Conservation (phyloP, 1,284 basidiomycete genomes). For the Marasmius sp. region DNA sequence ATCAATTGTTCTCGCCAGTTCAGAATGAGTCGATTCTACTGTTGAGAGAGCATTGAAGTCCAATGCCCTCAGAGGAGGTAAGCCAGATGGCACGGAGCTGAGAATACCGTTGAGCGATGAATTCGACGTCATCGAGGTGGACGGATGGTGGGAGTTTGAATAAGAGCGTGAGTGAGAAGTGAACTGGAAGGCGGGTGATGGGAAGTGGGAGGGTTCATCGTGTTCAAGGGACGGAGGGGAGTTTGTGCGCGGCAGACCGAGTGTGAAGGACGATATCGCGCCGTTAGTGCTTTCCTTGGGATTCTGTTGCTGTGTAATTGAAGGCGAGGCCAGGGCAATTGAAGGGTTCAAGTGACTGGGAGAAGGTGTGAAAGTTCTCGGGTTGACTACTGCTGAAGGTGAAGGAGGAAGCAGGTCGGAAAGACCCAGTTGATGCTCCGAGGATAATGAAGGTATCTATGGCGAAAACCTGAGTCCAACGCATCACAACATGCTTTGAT, state of each 20-base stretch:
- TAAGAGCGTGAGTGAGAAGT: conserved; percentile 15
- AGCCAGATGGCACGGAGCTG: conserved; percentile 28
- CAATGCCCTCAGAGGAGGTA: conserved; percentile 53
- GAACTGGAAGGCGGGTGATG: conserved; percentile 11
- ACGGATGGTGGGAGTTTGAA: conserved; percentile 11
- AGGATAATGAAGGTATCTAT: conserved; percentile 64
- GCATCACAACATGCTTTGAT: neutral
- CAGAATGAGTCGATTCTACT: conserved; percentile 65
- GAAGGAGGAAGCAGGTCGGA: conserved; percentile 77
- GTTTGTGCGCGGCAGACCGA: conserved; percentile 39
- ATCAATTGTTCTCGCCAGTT: conserved; percentile 76
- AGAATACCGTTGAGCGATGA: conserved; percentile 14
- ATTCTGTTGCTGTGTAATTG: conserved; percentile 14
- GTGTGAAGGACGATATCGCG: conserved; percentile 27
- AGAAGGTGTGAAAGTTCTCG: conserved; percentile 41
- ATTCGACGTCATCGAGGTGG: conserved; percentile 20
- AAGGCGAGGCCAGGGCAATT: conserved; percentile 14
- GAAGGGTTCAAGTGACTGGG: conserved; percentile 41
- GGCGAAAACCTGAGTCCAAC: conserved; percentile 3
- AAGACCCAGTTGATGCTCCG: conserved; percentile 68
- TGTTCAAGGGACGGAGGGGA: conserved; percentile 37
- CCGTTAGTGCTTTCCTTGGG: conserved; percentile 8
- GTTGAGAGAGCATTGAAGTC: conserved; percentile 66
- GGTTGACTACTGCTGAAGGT: conserved; percentile 55
- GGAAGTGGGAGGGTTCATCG: conserved; percentile 5